A percentile compares a stretch with the other conserved stretches of the same genome.
Conservation (phyloP, 495 filamentous ascomycete species). For the Tuber calosporum region DNA sequence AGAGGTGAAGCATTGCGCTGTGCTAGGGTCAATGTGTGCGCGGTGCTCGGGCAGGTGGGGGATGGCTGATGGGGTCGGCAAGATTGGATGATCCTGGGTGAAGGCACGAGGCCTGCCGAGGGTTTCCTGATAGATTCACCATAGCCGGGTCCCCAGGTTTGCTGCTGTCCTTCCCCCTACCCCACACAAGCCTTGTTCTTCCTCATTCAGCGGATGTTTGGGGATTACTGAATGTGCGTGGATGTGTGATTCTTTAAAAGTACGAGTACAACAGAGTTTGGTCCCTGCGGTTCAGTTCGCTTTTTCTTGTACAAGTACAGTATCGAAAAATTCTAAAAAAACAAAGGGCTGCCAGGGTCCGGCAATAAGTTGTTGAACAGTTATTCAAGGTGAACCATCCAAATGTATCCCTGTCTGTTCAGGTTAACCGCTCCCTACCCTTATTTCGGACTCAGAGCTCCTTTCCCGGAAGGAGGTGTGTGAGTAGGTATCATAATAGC, state of each 20-base stretch:
- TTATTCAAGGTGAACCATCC: too few relatives aligned
- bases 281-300: too few relatives aligned
- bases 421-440: too few relatives aligned
- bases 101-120: not conserved
- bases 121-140: not conserved
- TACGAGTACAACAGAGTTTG: not conserved
- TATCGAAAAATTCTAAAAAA: too few relatives aligned
- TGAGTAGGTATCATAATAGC: too few relatives aligned
- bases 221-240: not conserved
- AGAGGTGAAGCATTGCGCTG: not conserved
- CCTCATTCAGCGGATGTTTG: not conserved
- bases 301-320: too few relatives aligned
- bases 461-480: too few relatives aligned
- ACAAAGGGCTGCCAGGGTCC: too few relatives aligned
- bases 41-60: not conserved
- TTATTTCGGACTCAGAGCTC: too few relatives aligned
- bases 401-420: too few relatives aligned
- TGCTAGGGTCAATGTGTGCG: not conserved
- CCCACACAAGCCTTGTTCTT: not conserved
- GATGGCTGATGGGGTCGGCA: not conserved
- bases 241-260: not conserved
- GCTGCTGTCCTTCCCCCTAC: not conserved
- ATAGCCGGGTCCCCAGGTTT: not conserved
- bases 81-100: not conserved
- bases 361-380: too few relatives aligned